A percentile compares a stretch with the other conserved stretches of the same genome.
These are phyloP conservation scores for Zygnema circumcarinatum DNA, from an alignment of 139 green algal genomes.

Conservation along the genomic window DNA sequence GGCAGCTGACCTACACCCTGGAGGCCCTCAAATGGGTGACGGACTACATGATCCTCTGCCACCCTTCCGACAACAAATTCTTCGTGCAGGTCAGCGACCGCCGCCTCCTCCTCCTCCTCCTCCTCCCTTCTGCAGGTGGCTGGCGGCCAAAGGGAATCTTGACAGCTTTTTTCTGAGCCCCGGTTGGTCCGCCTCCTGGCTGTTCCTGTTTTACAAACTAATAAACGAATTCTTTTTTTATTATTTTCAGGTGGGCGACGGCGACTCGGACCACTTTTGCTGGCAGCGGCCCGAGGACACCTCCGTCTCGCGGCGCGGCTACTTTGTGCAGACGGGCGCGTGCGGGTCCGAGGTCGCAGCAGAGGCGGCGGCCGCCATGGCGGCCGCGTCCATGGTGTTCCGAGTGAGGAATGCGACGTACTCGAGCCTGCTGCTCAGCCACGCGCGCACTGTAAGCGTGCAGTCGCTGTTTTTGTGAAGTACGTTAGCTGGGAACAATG, in stretches of 20 bases:
- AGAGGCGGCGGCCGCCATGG: conserved; percentile 45
- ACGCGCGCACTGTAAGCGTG: conserved; percentile 26
- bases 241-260: conserved; percentile 41
- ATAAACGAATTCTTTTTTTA: neutral
- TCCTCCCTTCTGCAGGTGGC: neutral
- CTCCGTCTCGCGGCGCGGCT: conserved; percentile 7
- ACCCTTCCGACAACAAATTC: conserved; percentile 61
- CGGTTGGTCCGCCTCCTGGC: neutral
- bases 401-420: conserved; percentile 6
- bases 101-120: neutral
- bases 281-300: conserved; percentile 53
- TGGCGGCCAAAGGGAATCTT: neutral
- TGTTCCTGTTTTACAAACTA: neutral
- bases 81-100: conserved; percentile 64
- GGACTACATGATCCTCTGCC: conserved; percentile 69
- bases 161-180: neutral
- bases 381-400: conserved; percentile 49
- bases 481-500: neutral
- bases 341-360: conserved; percentile 37
- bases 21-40: conserved; percentile 63
- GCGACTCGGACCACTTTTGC: conserved; percentile 35
- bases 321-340: neutral
- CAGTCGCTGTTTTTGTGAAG: neutral
- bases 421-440: conserved; percentile 4
- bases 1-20: conserved; percentile 26